Conservation (phyloP, 202 grass and related monocot genomes). For the Zoysia matrella region DNA sequence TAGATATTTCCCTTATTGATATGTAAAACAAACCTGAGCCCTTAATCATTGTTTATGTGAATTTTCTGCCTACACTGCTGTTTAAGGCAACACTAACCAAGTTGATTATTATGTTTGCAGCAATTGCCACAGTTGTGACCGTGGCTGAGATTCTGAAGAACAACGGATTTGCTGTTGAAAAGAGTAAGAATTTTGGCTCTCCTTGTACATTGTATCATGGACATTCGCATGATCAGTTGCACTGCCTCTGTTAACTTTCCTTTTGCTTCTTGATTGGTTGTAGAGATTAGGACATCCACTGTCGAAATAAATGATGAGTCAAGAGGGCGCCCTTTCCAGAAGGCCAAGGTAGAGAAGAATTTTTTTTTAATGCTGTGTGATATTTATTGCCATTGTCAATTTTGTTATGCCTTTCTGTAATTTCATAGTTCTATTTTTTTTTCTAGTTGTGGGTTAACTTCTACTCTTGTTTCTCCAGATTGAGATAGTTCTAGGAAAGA, state of each 20-base stretch:
- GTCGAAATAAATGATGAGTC: constrained; percentile 9
- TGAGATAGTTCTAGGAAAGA: constrained; percentile 81
- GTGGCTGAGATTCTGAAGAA: constrained; percentile 79
- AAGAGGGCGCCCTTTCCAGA: constrained; percentile 67
- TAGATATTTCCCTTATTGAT: not conserved
- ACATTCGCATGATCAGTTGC: constrained; percentile 8
- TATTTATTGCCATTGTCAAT: not conserved
- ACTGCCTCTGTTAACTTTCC: not conserved
- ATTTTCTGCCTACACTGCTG: not conserved
- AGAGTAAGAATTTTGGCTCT: constrained; percentile 50
- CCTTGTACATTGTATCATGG: not conserved
- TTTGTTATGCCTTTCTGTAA: not conserved
- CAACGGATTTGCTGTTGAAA: constrained; percentile 66
- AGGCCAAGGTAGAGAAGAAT: constrained; percentile 68
- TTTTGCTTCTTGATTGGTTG: not conserved
- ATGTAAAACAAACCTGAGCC: not conserved
- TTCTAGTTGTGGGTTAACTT: not conserved
- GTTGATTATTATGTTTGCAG: constrained; percentile 46
- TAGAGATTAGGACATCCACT: constrained; percentile 89
- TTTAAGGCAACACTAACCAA: constrained; percentile 27
- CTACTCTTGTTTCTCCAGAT: constrained; percentile 36
- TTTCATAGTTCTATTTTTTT: not conserved
- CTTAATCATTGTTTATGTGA: not conserved
- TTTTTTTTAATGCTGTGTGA: not conserved
- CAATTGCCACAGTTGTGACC: constrained; percentile 71